These are phyloP conservation scores for Serendipita sp. DNA, from an alignment of 768 basidiomycete genomes.

Conservation along the genomic window DNA sequence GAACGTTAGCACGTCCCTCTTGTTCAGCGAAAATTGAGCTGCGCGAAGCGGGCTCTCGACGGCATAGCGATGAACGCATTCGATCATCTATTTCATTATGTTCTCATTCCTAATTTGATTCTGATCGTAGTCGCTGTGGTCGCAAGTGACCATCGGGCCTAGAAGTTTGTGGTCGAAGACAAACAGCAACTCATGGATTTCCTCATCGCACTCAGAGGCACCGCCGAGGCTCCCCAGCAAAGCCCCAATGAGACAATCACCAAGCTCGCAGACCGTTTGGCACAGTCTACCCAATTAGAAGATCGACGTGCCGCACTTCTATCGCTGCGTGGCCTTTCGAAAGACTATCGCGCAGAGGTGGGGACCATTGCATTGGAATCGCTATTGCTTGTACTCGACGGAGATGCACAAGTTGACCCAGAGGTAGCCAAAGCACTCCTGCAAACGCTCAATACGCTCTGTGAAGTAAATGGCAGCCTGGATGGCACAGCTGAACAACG, in stretches of 20 bases:
- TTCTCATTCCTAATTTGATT: too few relatives aligned
- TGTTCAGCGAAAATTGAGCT: too few relatives aligned
- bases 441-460: slow-evolving; percentile 75
- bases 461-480: slow-evolving; percentile 53
- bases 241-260: slow-evolving; percentile 64
- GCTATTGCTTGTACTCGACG: slow-evolving; percentile 64
- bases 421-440: slow-evolving; percentile 87
- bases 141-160: too few relatives aligned
- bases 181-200: slow-evolving; percentile 46
- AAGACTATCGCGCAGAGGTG: slow-evolving; percentile 84
- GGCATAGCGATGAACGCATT: too few relatives aligned
- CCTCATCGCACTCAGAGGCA: slow-evolving; percentile 68
- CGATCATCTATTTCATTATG: too few relatives aligned
- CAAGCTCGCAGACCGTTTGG: slow-evolving; percentile 75
- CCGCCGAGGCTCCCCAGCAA: slow-evolving; percentile 69
- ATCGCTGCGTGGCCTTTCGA: slow-evolving; percentile 77
- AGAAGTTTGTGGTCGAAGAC: too few relatives aligned
- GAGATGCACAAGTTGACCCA: slow-evolving; percentile 78
- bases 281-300: slow-evolving; percentile 75
- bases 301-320: slow-evolving; percentile 90
- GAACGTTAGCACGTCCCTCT: too few relatives aligned
- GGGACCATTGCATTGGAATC: slow-evolving; percentile 63
- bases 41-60: too few relatives aligned
- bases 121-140: too few relatives aligned
- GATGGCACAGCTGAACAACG: slow-evolving; percentile 24